Evolutionary conservation across 345 rosid genomes (phyloP).

Genomic region (Rhizophora mangle): DNA sequence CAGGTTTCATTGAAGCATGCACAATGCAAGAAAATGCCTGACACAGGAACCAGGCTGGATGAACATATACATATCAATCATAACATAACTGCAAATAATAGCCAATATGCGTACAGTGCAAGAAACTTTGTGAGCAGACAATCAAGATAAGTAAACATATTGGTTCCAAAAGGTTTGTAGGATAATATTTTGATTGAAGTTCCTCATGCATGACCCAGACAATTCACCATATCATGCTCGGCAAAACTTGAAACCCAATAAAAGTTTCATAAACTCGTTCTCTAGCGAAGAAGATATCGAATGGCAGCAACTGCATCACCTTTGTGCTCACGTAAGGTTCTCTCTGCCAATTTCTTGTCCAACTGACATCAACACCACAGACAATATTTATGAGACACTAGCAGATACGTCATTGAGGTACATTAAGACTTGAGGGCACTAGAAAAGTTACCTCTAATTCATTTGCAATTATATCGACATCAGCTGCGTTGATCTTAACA

Average conservation of each 20-base stretch:
- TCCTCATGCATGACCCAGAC: background rate
- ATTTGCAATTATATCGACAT: constrained; percentile 80
- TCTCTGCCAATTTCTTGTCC: constrained; percentile 88
- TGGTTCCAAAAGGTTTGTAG: background rate
- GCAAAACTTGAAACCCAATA: background rate
- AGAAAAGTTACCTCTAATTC: constrained; percentile 75
- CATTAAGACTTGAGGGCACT: background rate
- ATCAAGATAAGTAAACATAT: too few species aligned
- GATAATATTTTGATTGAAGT: background rate
- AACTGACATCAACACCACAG: constrained; percentile 39
- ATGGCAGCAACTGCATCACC: constrained; percentile 96
- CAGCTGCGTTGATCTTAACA: constrained; percentile 90
- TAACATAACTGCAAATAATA: too few species aligned
- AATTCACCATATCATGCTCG: background rate
- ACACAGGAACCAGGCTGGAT: too few species aligned
- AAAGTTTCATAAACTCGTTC: background rate
- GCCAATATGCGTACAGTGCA: too few species aligned
- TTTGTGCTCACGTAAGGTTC: constrained; percentile 88
- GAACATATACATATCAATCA: too few species aligned
- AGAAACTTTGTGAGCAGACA: too few species aligned
- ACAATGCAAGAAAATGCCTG: too few species aligned
- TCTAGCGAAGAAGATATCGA: constrained; percentile 60
- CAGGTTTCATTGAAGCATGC: too few species aligned
- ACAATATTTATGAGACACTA: constrained; percentile 13
- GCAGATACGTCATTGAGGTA: background rate